phyloP scores from a whole-genome alignment of 2,329 filamentous ascomycete genomes.

The Aureobasidium sp. region DNA sequence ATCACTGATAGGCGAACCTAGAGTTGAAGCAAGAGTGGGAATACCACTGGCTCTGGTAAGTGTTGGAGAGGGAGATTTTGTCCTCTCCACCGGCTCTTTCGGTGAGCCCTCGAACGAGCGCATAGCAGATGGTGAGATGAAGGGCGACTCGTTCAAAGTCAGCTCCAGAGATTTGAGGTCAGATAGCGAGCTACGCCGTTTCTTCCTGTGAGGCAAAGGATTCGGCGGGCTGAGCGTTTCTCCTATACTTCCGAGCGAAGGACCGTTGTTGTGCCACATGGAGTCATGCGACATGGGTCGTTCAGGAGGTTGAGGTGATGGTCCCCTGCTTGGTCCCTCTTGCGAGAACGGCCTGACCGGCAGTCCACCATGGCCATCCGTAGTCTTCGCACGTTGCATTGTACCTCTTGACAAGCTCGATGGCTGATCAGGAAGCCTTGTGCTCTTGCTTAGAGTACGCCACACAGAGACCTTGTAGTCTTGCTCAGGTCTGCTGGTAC shows the following conservation, averaged over 20 bases:
- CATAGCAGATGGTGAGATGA: constrained; percentile 14
- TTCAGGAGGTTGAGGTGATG: constrained; percentile 17
- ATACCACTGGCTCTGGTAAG: constrained; percentile 4
- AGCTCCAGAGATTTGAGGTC: constrained; percentile 68
- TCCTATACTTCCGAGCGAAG: constrained; percentile 2
- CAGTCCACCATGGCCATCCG: constrained; percentile 56
- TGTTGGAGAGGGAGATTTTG: constrained; percentile 6
- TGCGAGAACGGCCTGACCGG: constrained; percentile 49
- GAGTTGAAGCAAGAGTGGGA: background rate
- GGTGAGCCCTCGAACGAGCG: background rate
- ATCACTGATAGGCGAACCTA: constrained; percentile 35
- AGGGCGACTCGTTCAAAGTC: constrained; percentile 18
- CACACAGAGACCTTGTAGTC: constrained; percentile 71
- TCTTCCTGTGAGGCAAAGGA: constrained; percentile 51
- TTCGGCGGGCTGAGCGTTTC: constrained; percentile 6
- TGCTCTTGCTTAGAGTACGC: constrained; percentile 80
- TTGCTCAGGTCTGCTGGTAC: constrained; percentile 68
- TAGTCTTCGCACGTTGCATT: constrained; percentile 66
- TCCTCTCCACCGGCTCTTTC: background rate
- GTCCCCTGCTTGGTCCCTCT: constrained; percentile 38
- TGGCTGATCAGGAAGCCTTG: constrained; percentile 54
- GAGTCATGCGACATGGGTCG: constrained; percentile 16
- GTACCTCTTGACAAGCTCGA: constrained; percentile 60
- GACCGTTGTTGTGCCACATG: constrained; percentile 2
- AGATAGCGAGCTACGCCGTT: constrained; percentile 84